Evolutionary conservation across 108 stramenopile species (phyloP), one percentile per base, ranked within the genome.

Genomic region (Cyclostephanos invisitatus): DNA sequence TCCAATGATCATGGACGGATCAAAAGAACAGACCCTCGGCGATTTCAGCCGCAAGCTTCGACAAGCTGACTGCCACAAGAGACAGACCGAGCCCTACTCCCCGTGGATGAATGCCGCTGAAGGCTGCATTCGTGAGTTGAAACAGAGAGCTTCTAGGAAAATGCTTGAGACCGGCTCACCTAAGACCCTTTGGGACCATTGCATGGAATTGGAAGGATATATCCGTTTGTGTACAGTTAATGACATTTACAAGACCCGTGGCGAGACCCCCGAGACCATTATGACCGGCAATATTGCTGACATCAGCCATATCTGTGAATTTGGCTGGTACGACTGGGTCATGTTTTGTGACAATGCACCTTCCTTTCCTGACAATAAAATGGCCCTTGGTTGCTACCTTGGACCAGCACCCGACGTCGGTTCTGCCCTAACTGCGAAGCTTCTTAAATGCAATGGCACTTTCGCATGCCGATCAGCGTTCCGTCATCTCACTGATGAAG

Each of bases 61-160:
- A 5, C 54, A 71, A 20, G 60, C 76, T 15, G 59, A 37, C n/a
- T 70, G 64, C 6, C 35, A 67, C 59, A 36, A 77, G 21, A 46
- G 53, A 0, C 10, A 49, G 51, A 67, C 38, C 18, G 79, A 83
- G 40, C 53, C 77, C 12, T 64, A 75, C 54, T n/a, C 71, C 9
- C 71, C 62, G 8, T 72, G 71, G 71, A 28, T 51, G n/a, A 62
- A 72, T 15, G 20, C n/a, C 42, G 71, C 62, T 20, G 47, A 46
- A 38, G n/a, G 28, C 54, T 35, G 47, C 17, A 80, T 71, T 22
- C 68, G 64, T 9, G 83, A 80, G 53, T 53, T 80, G 14, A 79
- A 80, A 54, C 38, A 54, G 36, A 49, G 60, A n/a, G 50, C 49
- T 0, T 49, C 50, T 24, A 14, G 63, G 18, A 63, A 68, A 7